Evolutionary conservation across 257 asterid genomes (phyloP).

Genomic region (Salvia splendens): DNA sequence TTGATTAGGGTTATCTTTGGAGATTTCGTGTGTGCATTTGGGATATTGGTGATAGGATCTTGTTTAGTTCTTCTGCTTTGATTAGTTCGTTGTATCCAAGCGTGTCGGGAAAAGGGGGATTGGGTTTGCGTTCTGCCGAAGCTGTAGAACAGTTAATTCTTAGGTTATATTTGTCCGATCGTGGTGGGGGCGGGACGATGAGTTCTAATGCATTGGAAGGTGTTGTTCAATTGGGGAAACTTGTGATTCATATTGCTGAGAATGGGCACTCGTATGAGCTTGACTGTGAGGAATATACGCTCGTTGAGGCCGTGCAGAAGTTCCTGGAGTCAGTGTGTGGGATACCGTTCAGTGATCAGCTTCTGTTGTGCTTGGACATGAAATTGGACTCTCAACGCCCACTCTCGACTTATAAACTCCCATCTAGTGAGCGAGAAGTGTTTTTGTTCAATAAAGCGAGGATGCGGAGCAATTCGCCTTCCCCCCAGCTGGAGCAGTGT

Average conservation of each 20-base stretch:
- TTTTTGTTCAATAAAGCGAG: conserved; percentile 77
- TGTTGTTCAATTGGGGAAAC: conserved; percentile 73
- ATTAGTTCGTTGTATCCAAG: conserved; percentile 19
- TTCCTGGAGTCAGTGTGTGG: conserved; percentile 59
- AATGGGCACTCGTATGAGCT: conserved; percentile 80
- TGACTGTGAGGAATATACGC: conserved; percentile 64
- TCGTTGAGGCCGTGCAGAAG: conserved; percentile 79
- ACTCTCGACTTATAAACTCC: conserved; percentile 75
- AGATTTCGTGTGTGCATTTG: conserved; percentile 19
- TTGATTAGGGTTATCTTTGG: conserved; percentile 30
- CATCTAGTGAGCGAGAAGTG: conserved; percentile 70
- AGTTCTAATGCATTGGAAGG: conserved; percentile 56
- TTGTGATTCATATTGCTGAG: conserved; percentile 77
- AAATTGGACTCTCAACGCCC: conserved; percentile 69
- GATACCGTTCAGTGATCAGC: conserved; percentile 71
- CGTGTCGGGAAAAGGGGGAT: conserved; percentile 19
- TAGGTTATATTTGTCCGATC: conserved; percentile 21
- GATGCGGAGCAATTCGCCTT: conserved; percentile 69
- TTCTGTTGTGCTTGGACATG: conserved; percentile 85
- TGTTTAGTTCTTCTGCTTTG: conserved; percentile 29
- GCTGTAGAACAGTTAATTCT: conserved; percentile 26
- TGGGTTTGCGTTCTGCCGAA: conserved; percentile 27
- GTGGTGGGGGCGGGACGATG: conserved; percentile 39
- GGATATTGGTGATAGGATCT: conserved; percentile 23
- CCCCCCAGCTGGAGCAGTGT: conserved; percentile 65